Evolutionary conservation across 2,329 filamentous ascomycete species (phyloP), one percentile per base, ranked within the genome.

Genomic region (Aspergillus tubingensis): DNA sequence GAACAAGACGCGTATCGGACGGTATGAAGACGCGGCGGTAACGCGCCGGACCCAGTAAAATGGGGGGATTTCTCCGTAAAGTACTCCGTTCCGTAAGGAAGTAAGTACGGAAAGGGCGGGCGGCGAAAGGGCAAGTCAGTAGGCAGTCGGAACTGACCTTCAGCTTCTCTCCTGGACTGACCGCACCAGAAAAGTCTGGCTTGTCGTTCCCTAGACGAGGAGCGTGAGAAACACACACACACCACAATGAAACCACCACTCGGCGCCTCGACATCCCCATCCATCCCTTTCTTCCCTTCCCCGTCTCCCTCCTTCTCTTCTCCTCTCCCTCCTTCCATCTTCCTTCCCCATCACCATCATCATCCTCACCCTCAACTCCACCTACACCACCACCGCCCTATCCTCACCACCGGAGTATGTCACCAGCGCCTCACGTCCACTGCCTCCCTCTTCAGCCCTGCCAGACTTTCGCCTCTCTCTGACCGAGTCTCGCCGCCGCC

Each of bases 221-320:
- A 53, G 43, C 50, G 65, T 59, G 64, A 53, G 59, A 61, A 55
- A 64, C 61, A 57, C 62, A 67, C 64, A 71, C 68, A 70, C 66
- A 67, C 70, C 64, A 70, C 67, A 72, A 72, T 72, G 71, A 71
- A 70, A 69, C 70, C 66, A 64, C 61, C 63, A 65, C 62, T 64
- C 63, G 58, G 61, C 64, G 64, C 64, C 61, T 67, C 60, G 57
- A 65, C 60, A 66, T 66, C 65, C 64, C 60, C 62, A 67, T 67
- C 65, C 66, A 67, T 67, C 67, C 67, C 67, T 68, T 68, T 65
- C 63, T 62, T 66, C 65, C 64, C 65, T 70, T 68, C 69, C 66
- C 67, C 66, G 59, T 65, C 63, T 64, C 48, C 51, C 25, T 61
- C 32, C 58, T 51, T 52, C 54, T 51, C 55, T 56, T 57, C 62